Evolutionary conservation across 116 monocot genomes (phyloP).

Genomic region (Posidonia oceanica): DNA sequence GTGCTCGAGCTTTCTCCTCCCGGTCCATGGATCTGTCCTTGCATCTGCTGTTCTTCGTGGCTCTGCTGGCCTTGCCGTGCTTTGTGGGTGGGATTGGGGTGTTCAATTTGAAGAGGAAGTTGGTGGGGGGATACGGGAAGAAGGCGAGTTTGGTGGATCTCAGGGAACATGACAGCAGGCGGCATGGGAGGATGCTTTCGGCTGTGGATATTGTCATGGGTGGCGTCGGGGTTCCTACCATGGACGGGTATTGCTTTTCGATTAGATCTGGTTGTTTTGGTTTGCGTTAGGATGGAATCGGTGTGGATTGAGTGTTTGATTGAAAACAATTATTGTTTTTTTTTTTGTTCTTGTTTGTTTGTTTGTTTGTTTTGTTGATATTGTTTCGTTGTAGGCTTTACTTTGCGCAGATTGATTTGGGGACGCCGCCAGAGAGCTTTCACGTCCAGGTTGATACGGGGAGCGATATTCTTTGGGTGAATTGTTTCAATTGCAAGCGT

Average conservation of each 20-base stretch:
- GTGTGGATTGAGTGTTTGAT: no score
- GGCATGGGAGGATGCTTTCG: slow-evolving; percentile 48
- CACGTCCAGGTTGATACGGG: slow-evolving; percentile 94
- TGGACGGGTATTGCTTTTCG: slow-evolving; percentile 13
- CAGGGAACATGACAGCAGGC: slow-evolving; percentile 44
- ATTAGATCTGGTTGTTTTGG: background rate
- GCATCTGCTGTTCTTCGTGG: background rate
- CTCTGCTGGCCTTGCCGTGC: slow-evolving; percentile 5
- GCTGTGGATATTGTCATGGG: slow-evolving; percentile 62
- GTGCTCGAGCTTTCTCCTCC: background rate
- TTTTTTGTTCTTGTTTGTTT: background rate
- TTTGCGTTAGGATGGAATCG: background rate
- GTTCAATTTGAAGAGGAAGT: slow-evolving; percentile 47
- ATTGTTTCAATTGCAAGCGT: slow-evolving; percentile 49
- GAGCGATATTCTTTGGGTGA: slow-evolving; percentile 89
- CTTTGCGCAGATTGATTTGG: slow-evolving; percentile 56
- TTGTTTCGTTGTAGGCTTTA: slow-evolving; percentile 47
- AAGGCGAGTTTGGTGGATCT: slow-evolving; percentile 25
- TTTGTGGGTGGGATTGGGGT: slow-evolving; percentile 20
- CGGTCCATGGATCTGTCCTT: background rate
- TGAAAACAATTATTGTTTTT: no score
- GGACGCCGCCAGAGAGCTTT: slow-evolving; percentile 57
- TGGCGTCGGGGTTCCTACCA: slow-evolving; percentile 23
- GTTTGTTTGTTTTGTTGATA: no score
- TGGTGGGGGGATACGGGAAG: slow-evolving; percentile 2